phyloP scores from a whole-genome alignment of 1,284 basidiomycete species.

The Cutaneotrichosporon spelunceum region DNA sequence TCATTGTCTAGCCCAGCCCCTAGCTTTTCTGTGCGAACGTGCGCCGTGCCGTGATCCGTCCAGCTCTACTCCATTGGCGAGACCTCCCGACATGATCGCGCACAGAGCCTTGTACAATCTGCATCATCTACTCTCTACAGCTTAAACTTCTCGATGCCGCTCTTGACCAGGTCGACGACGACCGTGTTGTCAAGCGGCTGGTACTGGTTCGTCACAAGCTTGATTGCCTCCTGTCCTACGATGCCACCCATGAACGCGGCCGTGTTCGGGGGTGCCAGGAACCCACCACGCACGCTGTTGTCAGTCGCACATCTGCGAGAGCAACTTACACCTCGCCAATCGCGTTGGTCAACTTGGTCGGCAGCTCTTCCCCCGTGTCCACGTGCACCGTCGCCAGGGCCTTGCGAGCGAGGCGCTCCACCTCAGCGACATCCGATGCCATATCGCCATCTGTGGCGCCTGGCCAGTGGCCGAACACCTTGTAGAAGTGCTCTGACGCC shows the following conservation, averaged over 20 bases:
- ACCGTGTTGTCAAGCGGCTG: conserved; percentile 83
- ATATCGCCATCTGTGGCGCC: conserved; percentile 49
- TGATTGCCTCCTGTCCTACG: conserved; percentile 96
- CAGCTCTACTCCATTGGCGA: background rate
- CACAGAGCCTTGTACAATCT: background rate
- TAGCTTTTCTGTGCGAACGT: background rate
- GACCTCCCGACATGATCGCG: background rate
- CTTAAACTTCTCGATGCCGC: conserved; percentile 45
- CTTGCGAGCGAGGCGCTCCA: conserved; percentile 32
- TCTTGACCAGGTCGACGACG: conserved; percentile 73
- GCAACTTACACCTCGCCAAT: conserved; percentile 72
- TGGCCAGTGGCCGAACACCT: conserved; percentile 51
- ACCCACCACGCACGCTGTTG: conserved; percentile 66
- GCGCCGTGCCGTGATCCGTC: background rate
- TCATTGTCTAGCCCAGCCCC: background rate
- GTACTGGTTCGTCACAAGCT: conserved; percentile 95
- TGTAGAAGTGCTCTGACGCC: conserved; percentile 52
- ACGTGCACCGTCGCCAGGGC: conserved; percentile 26
- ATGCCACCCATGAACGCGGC: conserved; percentile 91
- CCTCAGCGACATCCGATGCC: conserved; percentile 36
- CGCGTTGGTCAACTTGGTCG: conserved; percentile 62
- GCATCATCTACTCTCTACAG: conserved; percentile 28
- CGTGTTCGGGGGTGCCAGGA: conserved; percentile 83
- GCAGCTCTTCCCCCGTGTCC: conserved; percentile 53
- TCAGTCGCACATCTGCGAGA: too few species aligned